Evolutionary conservation across 1,284 basidiomycete species (phyloP), one percentile per base, ranked within the genome.

Genomic region (Leccinum fuscescens): DNA sequence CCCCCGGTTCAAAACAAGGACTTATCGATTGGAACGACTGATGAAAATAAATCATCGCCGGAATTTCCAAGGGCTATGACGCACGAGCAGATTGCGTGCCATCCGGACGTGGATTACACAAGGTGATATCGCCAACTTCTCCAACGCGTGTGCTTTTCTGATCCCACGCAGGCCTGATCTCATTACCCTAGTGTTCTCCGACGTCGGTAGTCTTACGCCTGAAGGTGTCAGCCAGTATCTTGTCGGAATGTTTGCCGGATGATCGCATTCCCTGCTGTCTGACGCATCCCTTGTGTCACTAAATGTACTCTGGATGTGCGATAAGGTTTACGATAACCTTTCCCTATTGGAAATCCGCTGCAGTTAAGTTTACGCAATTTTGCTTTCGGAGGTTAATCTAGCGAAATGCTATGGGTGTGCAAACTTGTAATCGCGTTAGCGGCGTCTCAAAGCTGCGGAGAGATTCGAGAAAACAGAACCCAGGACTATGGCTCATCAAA

Each of bases 211-310:
- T 64, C 79, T 97, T 64, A 96, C 94, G 17, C 94, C 94, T 46
- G 90, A 92, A 74, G 93, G 92, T 59, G 93, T 96, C 55, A 93
- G 90, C 72, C 92, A 93, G 74, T 94, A 94, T 72, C 81, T 95
- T 60, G 90, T 95, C 64, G 90, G 91, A 64, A 94, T 95, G 86
- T 95, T 94, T 78, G 86, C 90, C 65, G 89, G 86, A 67, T 89
- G 75, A 77, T 22, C 37, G 22, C 51, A 58, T 58, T 56, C 50
- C 24, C 48, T 42, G 35, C 20, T 57, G 37, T 54, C 33, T 57
- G 46, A 17, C 48, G 55, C 27, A 49, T 33, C 12, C n/a, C 35
- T 58, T 20, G 20, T 56, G 56, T 27, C 29, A 48, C 42, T 53
- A 20, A 4, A 51, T 58, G 52, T 55, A 55, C 58, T 57, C 37